A percentile compares a stretch with the other conserved stretches of the same genome.
phyloP scores from a whole-genome alignment of 306 rosid genomes.

The Pueraria montana region DNA sequence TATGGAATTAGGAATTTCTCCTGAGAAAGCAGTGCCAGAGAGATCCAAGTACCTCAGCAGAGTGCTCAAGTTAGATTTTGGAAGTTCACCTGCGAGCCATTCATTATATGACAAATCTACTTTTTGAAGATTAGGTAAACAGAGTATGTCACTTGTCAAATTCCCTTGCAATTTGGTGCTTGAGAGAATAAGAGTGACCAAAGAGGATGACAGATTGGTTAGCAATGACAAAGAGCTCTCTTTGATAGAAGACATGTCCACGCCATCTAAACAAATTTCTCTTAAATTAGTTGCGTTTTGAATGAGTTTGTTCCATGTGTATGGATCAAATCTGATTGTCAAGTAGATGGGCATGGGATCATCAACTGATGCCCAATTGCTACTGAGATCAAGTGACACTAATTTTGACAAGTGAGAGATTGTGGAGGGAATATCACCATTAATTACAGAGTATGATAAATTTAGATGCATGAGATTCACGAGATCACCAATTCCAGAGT shows the following conservation, averaged over 20 bases:
- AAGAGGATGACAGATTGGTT: constrained; percentile 45
- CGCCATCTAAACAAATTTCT: background rate
- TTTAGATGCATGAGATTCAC: constrained; percentile 28
- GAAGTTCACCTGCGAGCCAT: background rate
- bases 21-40: fast-evolving
- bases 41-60: constrained; percentile 22
- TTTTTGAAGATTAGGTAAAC: constrained; percentile 24
- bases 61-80: constrained; percentile 44
- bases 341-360: background rate
- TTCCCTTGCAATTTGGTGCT: background rate
- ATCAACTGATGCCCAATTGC: background rate
- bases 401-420: constrained; percentile 52
- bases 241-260: constrained; percentile 1
- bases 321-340: background rate
- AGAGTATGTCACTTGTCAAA: background rate
- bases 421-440: constrained; percentile 36
- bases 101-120: background rate
- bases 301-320: constrained; percentile 44
- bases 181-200: background rate
- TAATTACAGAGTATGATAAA: background rate
- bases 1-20: constrained; percentile 40
- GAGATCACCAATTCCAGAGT: constrained; percentile 33
- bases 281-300: constrained; percentile 37
- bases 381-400: constrained; percentile 41
- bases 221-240: constrained; percentile 29